Evolutionary conservation across 2,329 filamentous ascomycete species (phyloP), one percentile per base, ranked within the genome.

Genomic region (Myriosclerotinia scirpicola): DNA sequence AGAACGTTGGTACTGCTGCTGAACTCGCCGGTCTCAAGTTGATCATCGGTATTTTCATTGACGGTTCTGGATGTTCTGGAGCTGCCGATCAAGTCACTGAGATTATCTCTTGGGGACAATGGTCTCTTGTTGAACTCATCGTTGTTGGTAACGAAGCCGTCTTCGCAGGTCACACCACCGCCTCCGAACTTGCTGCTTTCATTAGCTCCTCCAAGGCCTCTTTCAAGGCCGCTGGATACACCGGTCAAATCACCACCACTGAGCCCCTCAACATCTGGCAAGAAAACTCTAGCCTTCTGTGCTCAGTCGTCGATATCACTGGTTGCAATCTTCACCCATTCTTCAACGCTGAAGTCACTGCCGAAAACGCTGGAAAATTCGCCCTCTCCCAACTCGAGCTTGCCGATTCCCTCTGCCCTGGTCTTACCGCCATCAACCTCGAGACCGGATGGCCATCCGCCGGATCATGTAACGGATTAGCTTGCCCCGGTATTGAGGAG

Each of bases 131-230:
- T 72, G 85, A 90, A 77, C 86, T 96, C 74, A 83, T 96, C 71
- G 90, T 95, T 42, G 85, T 96, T 72, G 93, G 92, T 80, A 98
- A 98, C 84, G 94, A 98, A 85, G 89, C 90, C 73, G 81, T 97
- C 78, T 90, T 91, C 83, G 87, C 90, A 81, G 84, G 85, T 69
- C 88, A 84, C 84, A 87, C 84, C 81, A 80, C 84, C 65, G 85
- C 89, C 46, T 63, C 75, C 42, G 80, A 89, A 74, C 90, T 98
- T 65, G 87, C 84, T 69, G 73, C 77, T 54, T 92, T 96, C 79
- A 90, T 98, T 80, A 76, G 77, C 72, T 81, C 85, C 69, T 85
- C 87, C 83, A 89, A 89, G 82, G 68, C 79, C 67, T 79, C 85
- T 75, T 89, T 94, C 83, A 72, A 77, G 71, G 73, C 73, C 67